Base-by-base conservation (phyloP, 805 yeast genomes). In the Ogataea pini region DNA sequence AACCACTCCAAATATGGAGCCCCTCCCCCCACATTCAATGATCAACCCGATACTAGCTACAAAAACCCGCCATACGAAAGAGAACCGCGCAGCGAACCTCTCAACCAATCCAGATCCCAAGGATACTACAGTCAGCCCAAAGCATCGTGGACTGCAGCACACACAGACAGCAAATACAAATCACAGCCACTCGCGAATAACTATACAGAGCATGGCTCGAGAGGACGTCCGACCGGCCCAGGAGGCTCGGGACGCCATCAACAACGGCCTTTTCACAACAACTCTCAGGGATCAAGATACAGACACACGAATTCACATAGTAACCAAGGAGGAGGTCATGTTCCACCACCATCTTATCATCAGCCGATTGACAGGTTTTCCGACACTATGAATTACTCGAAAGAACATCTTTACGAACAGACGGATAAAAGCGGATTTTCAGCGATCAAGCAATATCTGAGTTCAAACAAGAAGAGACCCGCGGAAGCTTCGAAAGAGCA, bases 1-100 rank as follows among this genome's bases (percentile, higher is more conserved):
- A 46, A 49, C 27, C 59, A 55, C 44, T 57, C 59, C 13, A 51
- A 44, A 36, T 51, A 56, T 27, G 56, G 59, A 4, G 52, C 43
- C 17, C 25, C 42, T 5, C 22, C 40, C 8, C 14, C 22, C 24
- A 8, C 18, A 3, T 12, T 27, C 14, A 20, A 40, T 12, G 46
- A 44, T 5, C 41, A 37, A 14, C 31, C 28, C 6, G 41, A 37
- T 7, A 24, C 41, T 7, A 24, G 32, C 10, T 37, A 37, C 28
- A 37, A 32, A 16, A 31, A 37, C 19, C 40, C 38, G 6, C 41
- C 41, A 14, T 37, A 24, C 20, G 41, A 37, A 19, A 14, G 37
- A 18, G 37, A 34, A 18, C 16, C 12, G 14, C 10, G 19, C 37
- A 8, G 5, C 42, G 18, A 19, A 13, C 25, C 24, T 14, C 42